Percentiles rank a stretch among this genome's conserved stretches.
Evolutionary conservation across 805 yeast genomes (phyloP).

Genomic region (Starmerella potacharoeniae): DNA sequence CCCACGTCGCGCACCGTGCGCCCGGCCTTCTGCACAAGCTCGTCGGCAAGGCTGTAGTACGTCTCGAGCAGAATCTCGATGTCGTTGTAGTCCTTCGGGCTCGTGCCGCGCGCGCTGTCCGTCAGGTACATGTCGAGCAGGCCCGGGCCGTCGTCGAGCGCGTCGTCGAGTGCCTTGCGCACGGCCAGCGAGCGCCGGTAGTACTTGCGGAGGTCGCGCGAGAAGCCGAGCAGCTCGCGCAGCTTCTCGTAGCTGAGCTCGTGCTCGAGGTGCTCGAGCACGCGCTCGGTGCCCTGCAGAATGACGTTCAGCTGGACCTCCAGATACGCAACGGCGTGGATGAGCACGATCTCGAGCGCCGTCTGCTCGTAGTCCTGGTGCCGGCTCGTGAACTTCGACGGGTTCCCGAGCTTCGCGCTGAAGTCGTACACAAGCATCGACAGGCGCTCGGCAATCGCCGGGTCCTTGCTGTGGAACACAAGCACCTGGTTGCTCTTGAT

Average conservation of each 20-base stretch:
- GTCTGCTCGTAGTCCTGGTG: slow-evolving; percentile 61
- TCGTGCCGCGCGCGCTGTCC: slow-evolving; percentile 30
- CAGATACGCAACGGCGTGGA: slow-evolving; percentile 66
- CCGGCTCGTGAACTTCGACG: slow-evolving; percentile 17
- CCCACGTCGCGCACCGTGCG: slow-evolving; percentile 70
- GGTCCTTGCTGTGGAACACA: slow-evolving; percentile 46
- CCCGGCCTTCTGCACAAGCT: slow-evolving; percentile 82
- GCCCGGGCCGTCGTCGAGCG: slow-evolving; percentile 80
- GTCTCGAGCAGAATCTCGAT: slow-evolving; percentile 80
- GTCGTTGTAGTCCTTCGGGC: slow-evolving; percentile 34
- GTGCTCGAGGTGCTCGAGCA: slow-evolving; percentile 61
- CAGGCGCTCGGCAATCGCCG: slow-evolving; percentile 46
- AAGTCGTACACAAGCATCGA: slow-evolving; percentile 78
- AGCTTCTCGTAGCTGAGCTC: slow-evolving; percentile 67
- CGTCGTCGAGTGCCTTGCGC: slow-evolving; percentile 69
- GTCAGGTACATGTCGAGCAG: slow-evolving; percentile 67
- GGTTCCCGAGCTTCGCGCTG: slow-evolving; percentile 51
- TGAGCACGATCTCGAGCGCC: slow-evolving; percentile 71
- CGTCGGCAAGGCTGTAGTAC: slow-evolving; percentile 85
- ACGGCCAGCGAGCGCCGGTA: slow-evolving; percentile 67
- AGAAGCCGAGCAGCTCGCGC: slow-evolving; percentile 58
- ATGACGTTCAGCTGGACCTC: slow-evolving; percentile 65
- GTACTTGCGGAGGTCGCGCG: slow-evolving; percentile 59
- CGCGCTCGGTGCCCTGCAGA: slow-evolving; percentile 45
- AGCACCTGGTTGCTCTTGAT: slow-evolving; percentile 46